Percentiles rank a stretch among this genome's conserved stretches.
Evolutionary conservation across 768 basidiomycete genomes (phyloP).

Genomic region (Boletus rubroflammeus): DNA sequence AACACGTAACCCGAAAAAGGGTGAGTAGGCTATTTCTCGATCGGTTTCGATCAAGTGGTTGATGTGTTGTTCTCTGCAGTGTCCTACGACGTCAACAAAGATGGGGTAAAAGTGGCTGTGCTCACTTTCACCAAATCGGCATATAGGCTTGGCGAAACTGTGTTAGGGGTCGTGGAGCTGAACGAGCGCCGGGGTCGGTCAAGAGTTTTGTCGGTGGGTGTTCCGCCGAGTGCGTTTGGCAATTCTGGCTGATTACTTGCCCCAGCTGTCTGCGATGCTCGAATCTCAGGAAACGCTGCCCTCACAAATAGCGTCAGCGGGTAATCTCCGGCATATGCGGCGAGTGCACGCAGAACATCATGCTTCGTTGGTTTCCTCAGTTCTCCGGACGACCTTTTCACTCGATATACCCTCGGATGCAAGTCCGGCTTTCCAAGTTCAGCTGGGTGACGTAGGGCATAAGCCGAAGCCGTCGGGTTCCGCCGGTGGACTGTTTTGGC

Average conservation of each 20-base stretch:
- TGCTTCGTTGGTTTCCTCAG: constrained; percentile 68
- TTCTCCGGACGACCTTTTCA: constrained; percentile 76
- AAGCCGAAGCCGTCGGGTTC: constrained; percentile 13
- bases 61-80: constrained; percentile 48
- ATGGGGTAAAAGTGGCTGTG: constrained; percentile 84
- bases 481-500: constrained; percentile 86
- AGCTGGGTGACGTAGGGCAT: constrained; percentile 38
- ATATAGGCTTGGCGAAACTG: constrained; percentile 89
- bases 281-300: constrained; percentile 88
- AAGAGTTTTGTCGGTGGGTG: constrained; percentile 77
- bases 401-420: constrained; percentile 93
- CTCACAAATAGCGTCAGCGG: constrained; percentile 47
- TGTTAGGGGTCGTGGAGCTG: constrained; percentile 83
- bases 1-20: constrained; percentile 85
- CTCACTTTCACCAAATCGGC: constrained; percentile 90
- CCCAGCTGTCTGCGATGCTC: constrained; percentile 80
- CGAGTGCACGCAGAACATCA: constrained; percentile 86
- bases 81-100: constrained; percentile 94
- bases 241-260: constrained; percentile 1
- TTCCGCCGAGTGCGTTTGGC: neutral
- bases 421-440: constrained; percentile 78
- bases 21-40: constrained; percentile 38
- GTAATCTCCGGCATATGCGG: constrained; percentile 51
- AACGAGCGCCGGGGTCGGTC: constrained; percentile 68
- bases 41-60: neutral